Base-by-base conservation (phyloP, 345 rosid genomes). In the Salix suchowensis region DNA sequence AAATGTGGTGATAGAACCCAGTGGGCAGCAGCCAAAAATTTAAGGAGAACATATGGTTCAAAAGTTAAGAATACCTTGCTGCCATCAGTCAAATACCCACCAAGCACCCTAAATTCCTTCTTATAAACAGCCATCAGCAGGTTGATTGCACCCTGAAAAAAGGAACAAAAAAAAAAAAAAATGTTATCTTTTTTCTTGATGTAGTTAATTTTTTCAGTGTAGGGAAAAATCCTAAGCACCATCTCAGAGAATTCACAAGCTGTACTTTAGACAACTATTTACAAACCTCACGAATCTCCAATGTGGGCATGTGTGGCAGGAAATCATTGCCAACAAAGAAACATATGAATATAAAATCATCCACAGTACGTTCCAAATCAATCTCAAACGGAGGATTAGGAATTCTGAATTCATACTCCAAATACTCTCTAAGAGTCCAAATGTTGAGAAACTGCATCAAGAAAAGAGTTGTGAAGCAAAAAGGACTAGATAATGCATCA, bases 281-380 rank as follows among this genome's bases (percentile, higher is more conserved):
- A 81, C 95, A 75, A 80, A 96, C 99, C 99, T 96, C 99, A 3
- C 93, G 94, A 82, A 96, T 96, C 87, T 96, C 99, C 74, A 96
- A 73, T 0, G 99, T 93, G 16, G 99, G 99, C 99, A 96, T 96
- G 83, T 93, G 98, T 40, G 99, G 99, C 81, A 96, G 81, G 76
- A 96, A 96, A 86, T 96, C 99, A 81, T 96, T 96, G 74, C 99
- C 99, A 77, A 93, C 99, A 39, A 96, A 96, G 84, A 96, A 93
- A 81, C 99, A 93, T 67, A 96, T 93, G 88, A 96, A 96, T 82
- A 96, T 86, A 82, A 96, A 96, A 84, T 96, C 98, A 82, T 96
- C 98, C 84, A 92, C 91, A 67, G 91, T 80, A 74, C 94, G 84
- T 74, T 96, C 98, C 34, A 93, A 67, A 83, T 85, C 85, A 73